These are phyloP conservation scores for Phialophora tarda DNA, from an alignment of 2,329 filamentous ascomycete species.

Conservation along the genomic window DNA sequence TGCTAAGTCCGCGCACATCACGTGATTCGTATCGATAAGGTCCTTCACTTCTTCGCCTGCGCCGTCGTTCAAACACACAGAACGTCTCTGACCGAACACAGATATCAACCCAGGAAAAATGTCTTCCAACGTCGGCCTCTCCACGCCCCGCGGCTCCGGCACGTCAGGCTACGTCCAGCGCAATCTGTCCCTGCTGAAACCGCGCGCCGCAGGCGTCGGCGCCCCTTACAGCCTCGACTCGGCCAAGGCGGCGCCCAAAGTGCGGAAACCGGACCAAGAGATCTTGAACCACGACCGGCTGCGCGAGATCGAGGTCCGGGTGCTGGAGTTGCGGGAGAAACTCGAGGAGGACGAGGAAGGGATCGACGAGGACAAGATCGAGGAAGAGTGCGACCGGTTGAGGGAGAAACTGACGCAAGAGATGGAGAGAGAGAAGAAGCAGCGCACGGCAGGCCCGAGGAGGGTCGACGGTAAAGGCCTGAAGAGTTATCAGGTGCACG, in stretches of 20 bases:
- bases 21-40: constrained; percentile 24
- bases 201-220: constrained; percentile 71
- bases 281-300: constrained; percentile 95
- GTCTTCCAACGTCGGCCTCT: constrained; percentile 96
- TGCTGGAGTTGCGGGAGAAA: constrained; percentile 85
- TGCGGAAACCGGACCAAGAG: constrained; percentile 83
- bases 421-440: constrained; percentile 51
- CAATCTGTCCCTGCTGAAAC: constrained; percentile 86
- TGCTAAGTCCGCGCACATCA: background rate
- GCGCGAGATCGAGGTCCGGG: constrained; percentile 88
- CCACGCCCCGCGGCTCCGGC: constrained; percentile 90
- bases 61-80: background rate
- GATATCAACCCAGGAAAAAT: too few relatives aligned
- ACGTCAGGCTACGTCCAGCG: constrained; percentile 98
- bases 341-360: constrained; percentile 90
- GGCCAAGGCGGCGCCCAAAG: constrained; percentile 54
- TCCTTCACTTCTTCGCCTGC: background rate
- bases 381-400: constrained; percentile 71
- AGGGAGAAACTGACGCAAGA: constrained; percentile 67
- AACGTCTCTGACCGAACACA: too few relatives aligned
- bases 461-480: constrained; percentile 59
- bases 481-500: constrained; percentile 94
- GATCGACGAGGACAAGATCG: constrained; percentile 84
- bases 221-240: constrained; percentile 66
- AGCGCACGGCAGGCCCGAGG: constrained; percentile 40